Evolutionary conservation across 129 eudicot species (phyloP).

Genomic region (Tanacetum coccineum): DNA sequence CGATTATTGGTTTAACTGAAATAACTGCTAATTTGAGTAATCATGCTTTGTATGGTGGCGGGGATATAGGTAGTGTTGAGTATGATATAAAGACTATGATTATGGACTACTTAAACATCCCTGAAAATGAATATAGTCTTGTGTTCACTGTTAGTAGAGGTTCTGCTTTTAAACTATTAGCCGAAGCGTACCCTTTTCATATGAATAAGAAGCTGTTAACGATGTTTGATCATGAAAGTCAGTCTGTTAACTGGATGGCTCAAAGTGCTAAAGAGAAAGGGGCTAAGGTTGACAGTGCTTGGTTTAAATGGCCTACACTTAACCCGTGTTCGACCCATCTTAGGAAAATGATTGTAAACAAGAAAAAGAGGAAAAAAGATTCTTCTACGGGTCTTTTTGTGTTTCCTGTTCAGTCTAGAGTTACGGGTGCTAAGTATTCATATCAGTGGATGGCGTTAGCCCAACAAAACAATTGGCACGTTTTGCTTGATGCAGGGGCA

Average conservation of each 20-base stretch:
- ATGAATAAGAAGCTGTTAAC: slow-evolving; percentile 47
- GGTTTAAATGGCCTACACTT: slow-evolving; percentile 60
- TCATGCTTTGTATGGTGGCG: slow-evolving; percentile 57
- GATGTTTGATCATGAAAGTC: slow-evolving; percentile 64
- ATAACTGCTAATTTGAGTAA: slow-evolving; percentile 48
- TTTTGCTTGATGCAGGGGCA: slow-evolving; percentile 71
- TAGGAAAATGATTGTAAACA: slow-evolving; percentile 38
- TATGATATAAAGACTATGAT: slow-evolving; percentile 50
- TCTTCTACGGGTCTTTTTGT: slow-evolving; percentile 54
- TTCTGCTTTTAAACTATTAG: slow-evolving; percentile 51
- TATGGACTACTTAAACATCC: slow-evolving; percentile 60
- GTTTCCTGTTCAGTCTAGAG: slow-evolving; percentile 68
- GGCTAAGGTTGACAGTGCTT: slow-evolving; percentile 53
- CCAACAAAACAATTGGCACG: slow-evolving; percentile 69
- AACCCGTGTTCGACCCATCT: slow-evolving; percentile 55
- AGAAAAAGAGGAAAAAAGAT: slow-evolving; percentile 55
- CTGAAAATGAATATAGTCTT: slow-evolving; percentile 52
- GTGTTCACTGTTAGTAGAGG: slow-evolving; percentile 61
- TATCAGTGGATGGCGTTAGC: slow-evolving; percentile 72
- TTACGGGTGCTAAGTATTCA: slow-evolving; percentile 62
- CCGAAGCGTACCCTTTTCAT: slow-evolving; percentile 56
- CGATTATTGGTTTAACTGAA: slow-evolving; percentile 49
- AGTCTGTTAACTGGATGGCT: slow-evolving; percentile 64
- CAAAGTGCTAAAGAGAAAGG: slow-evolving; percentile 56
- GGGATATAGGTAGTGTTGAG: slow-evolving; percentile 47